These are phyloP conservation scores for Wickerhamiella dianesei DNA, from an alignment of 805 yeast genomes.

Conservation along the genomic window DNA sequence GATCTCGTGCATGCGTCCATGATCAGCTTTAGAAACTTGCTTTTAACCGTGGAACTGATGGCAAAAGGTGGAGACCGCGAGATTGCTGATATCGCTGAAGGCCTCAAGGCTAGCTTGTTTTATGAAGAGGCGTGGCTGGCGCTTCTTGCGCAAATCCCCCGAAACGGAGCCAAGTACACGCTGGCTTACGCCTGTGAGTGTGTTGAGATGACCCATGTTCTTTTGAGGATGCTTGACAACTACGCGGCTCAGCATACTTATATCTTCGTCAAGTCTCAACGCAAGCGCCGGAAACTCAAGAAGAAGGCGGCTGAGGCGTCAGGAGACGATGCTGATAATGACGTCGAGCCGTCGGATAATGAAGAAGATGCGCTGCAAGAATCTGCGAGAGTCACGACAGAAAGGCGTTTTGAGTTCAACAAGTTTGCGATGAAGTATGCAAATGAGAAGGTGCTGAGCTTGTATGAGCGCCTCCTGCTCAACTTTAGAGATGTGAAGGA, in stretches of 20 bases:
- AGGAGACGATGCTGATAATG: constrained; percentile 10
- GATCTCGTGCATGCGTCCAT: constrained; percentile 57
- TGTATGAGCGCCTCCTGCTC: constrained; percentile 49
- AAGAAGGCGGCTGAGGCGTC: constrained; percentile 11
- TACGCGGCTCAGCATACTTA: constrained; percentile 45
- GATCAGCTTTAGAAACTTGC: constrained; percentile 50
- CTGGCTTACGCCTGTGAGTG: constrained; percentile 45
- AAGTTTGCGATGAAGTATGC: constrained; percentile 34
- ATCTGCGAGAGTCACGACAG: constrained; percentile 26
- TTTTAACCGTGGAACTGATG: constrained; percentile 34
- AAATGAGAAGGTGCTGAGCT: constrained; percentile 46
- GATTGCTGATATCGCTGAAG: constrained; percentile 40
- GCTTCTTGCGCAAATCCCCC: constrained; percentile 45
- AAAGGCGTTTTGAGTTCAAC: constrained; percentile 36
- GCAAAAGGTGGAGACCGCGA: constrained; percentile 32
- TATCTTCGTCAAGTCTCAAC: constrained; percentile 35
- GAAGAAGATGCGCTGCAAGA: constrained; percentile 24
- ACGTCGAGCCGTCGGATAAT: constrained; percentile 8
- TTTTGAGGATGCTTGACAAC: constrained; percentile 54
- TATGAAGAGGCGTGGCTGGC: constrained; percentile 48
- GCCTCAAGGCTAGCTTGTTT: constrained; percentile 55
- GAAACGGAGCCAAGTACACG: constrained; percentile 49
- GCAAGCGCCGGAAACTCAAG: constrained; percentile 23
- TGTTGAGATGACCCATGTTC: constrained; percentile 49
- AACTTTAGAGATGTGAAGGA: constrained; percentile 50